phyloP scores from a whole-genome alignment of 108 stramenopile species.

The Asterionellopsis glacialis region DNA sequence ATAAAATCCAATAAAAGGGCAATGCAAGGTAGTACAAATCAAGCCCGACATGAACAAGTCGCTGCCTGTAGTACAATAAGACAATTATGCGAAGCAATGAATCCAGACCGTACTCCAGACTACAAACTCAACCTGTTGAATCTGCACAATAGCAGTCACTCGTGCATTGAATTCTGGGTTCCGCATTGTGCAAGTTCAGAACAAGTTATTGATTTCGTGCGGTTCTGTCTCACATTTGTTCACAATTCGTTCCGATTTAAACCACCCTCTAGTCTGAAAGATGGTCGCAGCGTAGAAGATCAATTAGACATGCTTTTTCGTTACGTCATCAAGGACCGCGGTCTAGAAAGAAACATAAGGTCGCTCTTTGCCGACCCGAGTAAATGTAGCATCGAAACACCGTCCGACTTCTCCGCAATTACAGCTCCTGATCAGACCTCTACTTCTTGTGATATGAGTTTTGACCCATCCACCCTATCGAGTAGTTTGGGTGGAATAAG shows the following conservation, averaged over 20 bases:
- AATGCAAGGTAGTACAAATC: conserved; percentile 9
- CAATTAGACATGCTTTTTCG: conserved; percentile 50
- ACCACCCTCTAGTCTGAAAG: conserved; percentile 18
- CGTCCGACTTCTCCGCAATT: too few species aligned
- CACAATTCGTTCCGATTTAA: conserved; percentile 18
- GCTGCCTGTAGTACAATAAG: conserved; percentile 21
- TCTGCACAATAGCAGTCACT: conserved; percentile 32
- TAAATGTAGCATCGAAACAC: too few species aligned
- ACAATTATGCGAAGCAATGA: conserved; percentile 31
- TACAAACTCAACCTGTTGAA: conserved; percentile 71
- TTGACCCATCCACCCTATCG: too few species aligned
- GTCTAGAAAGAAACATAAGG: not conserved
- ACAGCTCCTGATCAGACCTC: too few species aligned
- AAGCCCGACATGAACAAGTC: conserved; percentile 25
- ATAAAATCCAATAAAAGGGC: conserved; percentile 38
- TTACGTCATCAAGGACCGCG: conserved; percentile 54
- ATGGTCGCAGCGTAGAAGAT: conserved; percentile 22
- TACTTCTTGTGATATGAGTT: too few species aligned
- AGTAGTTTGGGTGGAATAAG: too few species aligned
- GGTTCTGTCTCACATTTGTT: conserved; percentile 39
- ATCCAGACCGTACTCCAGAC: conserved; percentile 31
- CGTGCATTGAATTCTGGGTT: conserved; percentile 61
- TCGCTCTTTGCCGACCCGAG: too few species aligned
- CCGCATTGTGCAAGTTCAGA: conserved; percentile 38
- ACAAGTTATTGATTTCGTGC: conserved; percentile 43